Percentiles rank a stretch among this genome's conserved stretches.
Evolutionary conservation across 2,329 filamentous ascomycete species (phyloP).

Genomic region (Stachybotrys echinatus): DNA sequence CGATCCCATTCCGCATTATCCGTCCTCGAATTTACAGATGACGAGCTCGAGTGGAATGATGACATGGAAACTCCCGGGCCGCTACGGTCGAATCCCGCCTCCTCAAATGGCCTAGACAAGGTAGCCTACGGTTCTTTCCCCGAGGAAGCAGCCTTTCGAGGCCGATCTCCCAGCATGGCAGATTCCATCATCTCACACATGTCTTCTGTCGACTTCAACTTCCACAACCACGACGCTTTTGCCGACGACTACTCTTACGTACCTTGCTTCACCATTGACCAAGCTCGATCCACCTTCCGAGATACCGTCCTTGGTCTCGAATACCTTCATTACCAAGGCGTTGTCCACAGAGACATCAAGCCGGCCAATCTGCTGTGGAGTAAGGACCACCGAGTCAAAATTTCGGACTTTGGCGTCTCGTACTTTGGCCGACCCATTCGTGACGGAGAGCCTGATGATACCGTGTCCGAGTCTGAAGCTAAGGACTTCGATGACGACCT

Average conservation of each 20-base stretch:
- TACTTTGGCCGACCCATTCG: conserved; percentile 88
- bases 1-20: conserved; percentile 42
- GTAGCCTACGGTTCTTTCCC: conserved; percentile 71
- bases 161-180: conserved; percentile 73
- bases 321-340: conserved; percentile 84
- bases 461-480: conserved; percentile 72
- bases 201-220: conserved; percentile 58
- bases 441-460: conserved; percentile 74
- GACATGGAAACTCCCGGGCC: conserved; percentile 50
- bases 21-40: conserved; percentile 19
- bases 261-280: conserved; percentile 81
- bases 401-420: conserved; percentile 97
- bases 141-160: conserved; percentile 53
- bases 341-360: conserved; percentile 81
- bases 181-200: conserved; percentile 70
- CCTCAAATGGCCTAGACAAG: conserved; percentile 62
- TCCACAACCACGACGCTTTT: conserved; percentile 57
- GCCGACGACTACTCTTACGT: conserved; percentile 91
- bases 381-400: conserved; percentile 82
- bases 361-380: conserved; percentile 89
- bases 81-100: conserved; percentile 45
- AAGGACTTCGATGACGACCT: conserved; percentile 87
- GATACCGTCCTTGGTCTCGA: conserved; percentile 91
- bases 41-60: conserved; percentile 35
- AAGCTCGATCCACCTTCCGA: conserved; percentile 79